These are phyloP conservation scores for Phytophthora sp. DNA, from an alignment of 352 stramenopile species.

Conservation along the genomic window DNA sequence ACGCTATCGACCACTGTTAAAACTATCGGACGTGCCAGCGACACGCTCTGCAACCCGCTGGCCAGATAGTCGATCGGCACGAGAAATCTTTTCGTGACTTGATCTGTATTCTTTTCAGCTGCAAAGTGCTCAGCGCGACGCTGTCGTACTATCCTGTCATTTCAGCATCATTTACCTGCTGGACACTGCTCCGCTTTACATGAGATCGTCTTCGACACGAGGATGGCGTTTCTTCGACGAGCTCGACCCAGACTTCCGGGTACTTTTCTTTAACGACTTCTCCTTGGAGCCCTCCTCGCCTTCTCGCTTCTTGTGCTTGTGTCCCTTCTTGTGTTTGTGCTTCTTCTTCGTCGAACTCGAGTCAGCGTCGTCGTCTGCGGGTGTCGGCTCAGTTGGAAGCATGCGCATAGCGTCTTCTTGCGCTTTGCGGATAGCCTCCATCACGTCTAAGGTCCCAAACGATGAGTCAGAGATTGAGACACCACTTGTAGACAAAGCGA, in stretches of 20 bases:
- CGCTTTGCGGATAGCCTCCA: conserved; percentile 73
- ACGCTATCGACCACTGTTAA: no score
- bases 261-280: conserved; percentile 34
- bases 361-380: conserved; percentile 1
- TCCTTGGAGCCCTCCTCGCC: conserved; percentile 16
- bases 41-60: no score
- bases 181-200: conserved; percentile 13
- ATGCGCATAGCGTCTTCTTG: conserved; percentile 73
- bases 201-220: conserved; percentile 20
- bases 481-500: background rate
- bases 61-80: no score
- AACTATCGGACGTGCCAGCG: no score
- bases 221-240: conserved; percentile 30
- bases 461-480: conserved; percentile 19
- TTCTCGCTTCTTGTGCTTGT: conserved; percentile 33
- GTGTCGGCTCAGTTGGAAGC: conserved; percentile 34
- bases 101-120: no score
- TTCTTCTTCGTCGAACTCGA: conserved; percentile 26
- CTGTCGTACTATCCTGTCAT: no score
- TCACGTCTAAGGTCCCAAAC: conserved; percentile 51
- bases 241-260: conserved; percentile 29
- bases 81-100: no score
- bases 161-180: no score
- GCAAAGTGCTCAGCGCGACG: no score
- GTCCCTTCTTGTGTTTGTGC: conserved; percentile 43